Base-by-base conservation (phyloP, 805 yeast species). In the Blastobotrys robertii region DNA sequence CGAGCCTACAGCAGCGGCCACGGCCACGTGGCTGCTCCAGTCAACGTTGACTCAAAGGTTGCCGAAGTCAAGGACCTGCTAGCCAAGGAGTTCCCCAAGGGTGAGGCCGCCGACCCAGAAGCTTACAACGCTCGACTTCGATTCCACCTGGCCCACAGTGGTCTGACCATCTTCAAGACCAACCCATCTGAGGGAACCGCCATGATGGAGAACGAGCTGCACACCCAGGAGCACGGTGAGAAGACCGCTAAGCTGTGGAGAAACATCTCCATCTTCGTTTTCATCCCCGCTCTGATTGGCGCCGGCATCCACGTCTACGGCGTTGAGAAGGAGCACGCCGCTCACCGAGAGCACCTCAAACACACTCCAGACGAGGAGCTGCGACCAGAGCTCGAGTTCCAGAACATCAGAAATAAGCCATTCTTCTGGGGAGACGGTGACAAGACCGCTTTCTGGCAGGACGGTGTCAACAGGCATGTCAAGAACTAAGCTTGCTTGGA, bases 361-460 rank as follows among this genome's bases (percentile, higher is more conserved):
- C 70, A 71, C 56, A 69, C 85, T 45, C 65, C 86, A 30, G 97
- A 88, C 64, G 90, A 81, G 56, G 94, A 88, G 63, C 84, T 95
- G 87, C 97, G 97, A 60, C 69, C 65, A 49, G 92, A 83, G 68
- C 32, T 32, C 29, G 88, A 80, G 57, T 92, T 77, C 78, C 88
- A 82, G 74, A 92, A 92, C 76, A 66, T 87, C 57, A 85, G 97
- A 78, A 63, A 65, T 62, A 81, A 78, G 66, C 80, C 83, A 48
- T 90, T 77, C 77, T 90, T 87, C 81, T 92, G 97, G 97, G 98
- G 98, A 63, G 90, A 92, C 63, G 97, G 98, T 64, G 95, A 88
- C 74, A 80, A 84, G 77, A 86, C 97, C 50, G 70, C 82, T 63
- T 92, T 92, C 83, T 92, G 98, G 98, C 86, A 86, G 74, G 74